Conservation (phyloP, 2,329 filamentous ascomycete genomes). For the Venturia aucupariae region DNA sequence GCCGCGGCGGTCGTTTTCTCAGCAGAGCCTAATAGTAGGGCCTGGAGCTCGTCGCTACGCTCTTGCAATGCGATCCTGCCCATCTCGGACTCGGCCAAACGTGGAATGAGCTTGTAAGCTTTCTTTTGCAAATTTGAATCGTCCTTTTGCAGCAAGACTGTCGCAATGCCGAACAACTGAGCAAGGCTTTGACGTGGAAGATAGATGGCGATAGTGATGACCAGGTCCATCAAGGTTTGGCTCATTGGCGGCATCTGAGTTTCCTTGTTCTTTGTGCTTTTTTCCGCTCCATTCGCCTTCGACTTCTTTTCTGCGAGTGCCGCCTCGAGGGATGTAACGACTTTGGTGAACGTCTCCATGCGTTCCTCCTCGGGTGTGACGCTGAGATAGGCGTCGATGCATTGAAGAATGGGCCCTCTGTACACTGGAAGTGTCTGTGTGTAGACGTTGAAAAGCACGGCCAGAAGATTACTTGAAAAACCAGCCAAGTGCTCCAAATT, state of each 20-base stretch:
- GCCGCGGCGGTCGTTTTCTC: constrained; percentile 83
- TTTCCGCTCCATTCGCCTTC: constrained; percentile 49
- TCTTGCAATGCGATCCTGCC: constrained; percentile 69
- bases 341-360: constrained; percentile 78
- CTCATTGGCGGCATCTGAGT: constrained; percentile 70
- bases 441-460: constrained; percentile 98
- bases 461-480: constrained; percentile 81
- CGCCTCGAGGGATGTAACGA: constrained; percentile 71
- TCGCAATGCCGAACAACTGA: constrained; percentile 77
- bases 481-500: constrained; percentile 73
- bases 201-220: constrained; percentile 93
- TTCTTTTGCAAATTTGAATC: constrained; percentile 97
- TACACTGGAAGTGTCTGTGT: constrained; percentile 91
- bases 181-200: constrained; percentile 79
- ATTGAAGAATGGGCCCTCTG: constrained; percentile 81
- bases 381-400: constrained; percentile 89
- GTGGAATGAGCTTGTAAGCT: constrained; percentile 93
- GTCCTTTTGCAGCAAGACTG: constrained; percentile 69
- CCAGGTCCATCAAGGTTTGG: constrained; percentile 91
- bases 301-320: constrained; percentile 50
- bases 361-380: constrained; percentile 72
- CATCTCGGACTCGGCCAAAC: constrained; percentile 70
- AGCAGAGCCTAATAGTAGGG: constrained; percentile 67
- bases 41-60: constrained; percentile 68
- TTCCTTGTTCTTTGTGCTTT: constrained; percentile 45